Base-by-base conservation (phyloP, 306 rosid species). In the Adenanthera pavonina region DNA sequence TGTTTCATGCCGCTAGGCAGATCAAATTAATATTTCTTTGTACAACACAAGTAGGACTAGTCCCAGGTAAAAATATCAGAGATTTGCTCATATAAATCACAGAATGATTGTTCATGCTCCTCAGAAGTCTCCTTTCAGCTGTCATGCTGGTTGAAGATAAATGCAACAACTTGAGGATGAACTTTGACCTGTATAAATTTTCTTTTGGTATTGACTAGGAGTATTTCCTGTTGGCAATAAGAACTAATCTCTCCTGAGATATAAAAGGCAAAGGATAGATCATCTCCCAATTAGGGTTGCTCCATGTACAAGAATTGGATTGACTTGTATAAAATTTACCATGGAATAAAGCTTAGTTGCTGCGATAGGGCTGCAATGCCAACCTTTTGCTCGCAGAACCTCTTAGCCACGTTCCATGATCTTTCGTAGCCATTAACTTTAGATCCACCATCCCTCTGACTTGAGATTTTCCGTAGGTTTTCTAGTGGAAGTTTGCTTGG, bases 401-500 rank as follows among this genome's bases (percentile, higher is more conserved):
- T 17, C 2, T 17, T 40, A 41, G 73, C 52, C 35, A 0, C 4
- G 34, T 41, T 68, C 73, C 73, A 41, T n/a, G 51, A n/a, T 68
- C 34, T 17, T n/a, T 19, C 47, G 53, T 65, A 9, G 79, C 71
- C 74, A 72, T 72, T 65, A 40, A 49, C 72, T 54, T 5, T 52
- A 71, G 78, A 71, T 62, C 79, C 48, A n/a, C 17, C 72, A 66
- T 44, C 35, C 56, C 48, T 70, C 44, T 47, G 46, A 44, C 30
- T 53, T 16, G 74, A 74, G 48, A 77, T 15, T 47, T 36, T 60
- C 54, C 44, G 41, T 36, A 69, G 46, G 33, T 51, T 17, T 33
- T 1, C 38, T 12, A 36, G 36, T 2, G 84, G 62, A 77, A 72
- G 70, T 59, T 66, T 74, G 80, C 51, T 74, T 60, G 47, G 69